A percentile compares a stretch with the other conserved stretches of the same genome.
Evolutionary conservation across 108 stramenopile species (phyloP).

Genomic region (Nannochloropsis oceanica): DNA sequence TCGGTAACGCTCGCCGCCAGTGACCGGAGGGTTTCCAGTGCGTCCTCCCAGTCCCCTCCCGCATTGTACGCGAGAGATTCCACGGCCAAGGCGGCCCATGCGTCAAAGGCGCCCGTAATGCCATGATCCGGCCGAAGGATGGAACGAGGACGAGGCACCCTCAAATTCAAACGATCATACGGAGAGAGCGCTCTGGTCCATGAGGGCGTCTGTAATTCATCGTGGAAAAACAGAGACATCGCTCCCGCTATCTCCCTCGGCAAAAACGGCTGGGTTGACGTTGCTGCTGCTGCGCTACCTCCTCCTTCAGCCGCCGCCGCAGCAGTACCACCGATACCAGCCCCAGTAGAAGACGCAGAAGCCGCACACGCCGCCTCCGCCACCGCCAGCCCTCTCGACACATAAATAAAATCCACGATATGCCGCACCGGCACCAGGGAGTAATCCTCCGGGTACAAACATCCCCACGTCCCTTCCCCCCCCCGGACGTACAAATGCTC

Average conservation of each 20-base stretch:
- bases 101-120: background rate
- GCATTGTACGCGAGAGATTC: background rate
- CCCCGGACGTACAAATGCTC: background rate
- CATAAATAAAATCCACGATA: background rate
- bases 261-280: background rate
- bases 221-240: background rate
- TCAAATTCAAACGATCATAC: background rate
- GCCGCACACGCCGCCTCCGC: background rate
- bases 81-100: background rate
- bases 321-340: background rate
- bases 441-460: background rate
- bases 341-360: background rate
- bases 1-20: background rate
- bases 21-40: background rate
- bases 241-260: background rate
- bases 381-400: background rate
- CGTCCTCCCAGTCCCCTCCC: background rate
- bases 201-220: background rate
- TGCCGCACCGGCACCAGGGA: background rate
- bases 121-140: background rate
- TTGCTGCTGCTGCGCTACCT: too few relatives aligned
- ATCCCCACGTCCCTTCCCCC: background rate
- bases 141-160: background rate
- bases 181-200: background rate
- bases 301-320: too few relatives aligned